Percentiles rank a stretch among this genome's conserved stretches.
phyloP scores from a whole-genome alignment of 352 stramenopile species.

The Peronosclerospora sorghi region DNA sequence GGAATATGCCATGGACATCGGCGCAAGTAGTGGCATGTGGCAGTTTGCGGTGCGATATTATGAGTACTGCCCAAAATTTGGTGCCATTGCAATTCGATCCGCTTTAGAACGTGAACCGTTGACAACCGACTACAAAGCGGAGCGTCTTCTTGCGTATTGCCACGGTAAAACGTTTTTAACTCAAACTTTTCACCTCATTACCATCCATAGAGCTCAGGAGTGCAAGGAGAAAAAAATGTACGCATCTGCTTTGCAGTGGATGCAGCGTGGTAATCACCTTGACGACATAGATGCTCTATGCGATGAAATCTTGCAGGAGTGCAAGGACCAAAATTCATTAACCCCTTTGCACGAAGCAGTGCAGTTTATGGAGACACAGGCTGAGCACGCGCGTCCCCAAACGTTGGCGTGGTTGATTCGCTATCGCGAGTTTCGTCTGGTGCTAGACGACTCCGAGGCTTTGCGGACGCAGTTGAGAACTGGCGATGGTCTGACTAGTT shows the following conservation, averaged over 20 bases:
- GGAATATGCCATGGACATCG: conserved; percentile 60
- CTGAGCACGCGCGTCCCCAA: conserved; percentile 33
- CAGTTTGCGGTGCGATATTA: conserved; percentile 57
- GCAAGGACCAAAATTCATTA: conserved; percentile 24
- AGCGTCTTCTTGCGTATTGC: conserved; percentile 46
- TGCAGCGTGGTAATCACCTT: conserved; percentile 43
- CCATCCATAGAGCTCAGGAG: conserved; percentile 24
- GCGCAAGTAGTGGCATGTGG: conserved; percentile 45
- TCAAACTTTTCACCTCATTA: conserved; percentile 25
- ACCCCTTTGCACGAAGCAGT: conserved; percentile 48
- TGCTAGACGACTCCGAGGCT: conserved; percentile 50
- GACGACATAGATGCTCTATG: conserved; percentile 48
- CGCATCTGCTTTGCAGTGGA: conserved; percentile 49
- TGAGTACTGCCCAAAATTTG: conserved; percentile 46
- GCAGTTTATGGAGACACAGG: conserved; percentile 50
- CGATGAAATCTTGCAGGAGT: conserved; percentile 44
- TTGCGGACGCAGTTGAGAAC: conserved; percentile 23
- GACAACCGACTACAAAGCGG: conserved; percentile 41
- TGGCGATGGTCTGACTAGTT: conserved; percentile 7
- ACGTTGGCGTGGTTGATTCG: conserved; percentile 48
- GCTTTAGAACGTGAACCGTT: conserved; percentile 38
- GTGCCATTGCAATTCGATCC: conserved; percentile 27
- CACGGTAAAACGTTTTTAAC: conserved; percentile 33
- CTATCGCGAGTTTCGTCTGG: conserved; percentile 59
- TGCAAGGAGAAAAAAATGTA: conserved; percentile 32